These are phyloP conservation scores for Helianthus tuberosus DNA, from an alignment of 129 eudicot genomes.

Conservation along the genomic window DNA sequence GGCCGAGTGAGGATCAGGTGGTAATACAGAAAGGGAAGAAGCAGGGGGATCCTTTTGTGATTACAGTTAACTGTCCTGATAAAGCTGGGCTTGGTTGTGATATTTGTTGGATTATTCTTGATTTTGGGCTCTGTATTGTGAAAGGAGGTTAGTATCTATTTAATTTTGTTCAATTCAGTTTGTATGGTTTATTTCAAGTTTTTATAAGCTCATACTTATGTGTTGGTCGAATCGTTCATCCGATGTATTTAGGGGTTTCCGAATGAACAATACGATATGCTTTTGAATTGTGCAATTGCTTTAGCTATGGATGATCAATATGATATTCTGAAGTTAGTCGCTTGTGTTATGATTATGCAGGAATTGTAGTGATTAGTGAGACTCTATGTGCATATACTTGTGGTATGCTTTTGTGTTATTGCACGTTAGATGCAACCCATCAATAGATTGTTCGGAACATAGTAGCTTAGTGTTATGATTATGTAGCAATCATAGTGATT, in stretches of 20 bases:
- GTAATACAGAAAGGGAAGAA: constrained; percentile 73
- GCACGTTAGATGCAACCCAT: neutral
- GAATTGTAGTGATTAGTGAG: too few species aligned
- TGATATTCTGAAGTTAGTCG: too few species aligned
- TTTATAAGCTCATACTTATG: neutral
- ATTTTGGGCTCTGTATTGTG: constrained; percentile 64
- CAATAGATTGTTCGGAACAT: neutral
- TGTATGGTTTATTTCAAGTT: neutral
- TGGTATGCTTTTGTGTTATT: neutral
- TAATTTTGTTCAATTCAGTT: neutral
- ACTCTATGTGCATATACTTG: neutral
- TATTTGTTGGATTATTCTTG: constrained; percentile 77
- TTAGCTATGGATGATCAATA: too few species aligned
- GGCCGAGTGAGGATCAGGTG: constrained; percentile 66
- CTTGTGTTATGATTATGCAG: too few species aligned
- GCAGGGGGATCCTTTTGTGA: constrained; percentile 66
- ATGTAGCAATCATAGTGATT: neutral
- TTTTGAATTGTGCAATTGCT: too few species aligned
- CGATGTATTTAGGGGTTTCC: too few species aligned
- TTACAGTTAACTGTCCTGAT: constrained; percentile 86
- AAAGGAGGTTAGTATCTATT: constrained; percentile 57
- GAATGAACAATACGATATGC: too few species aligned
- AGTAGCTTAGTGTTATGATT: constrained; percentile 1
- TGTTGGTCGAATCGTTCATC: neutral
- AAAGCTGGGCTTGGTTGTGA: constrained; percentile 77